Conservation (phyloP, 345 rosid genomes). For the Lepidium didymum region DNA sequence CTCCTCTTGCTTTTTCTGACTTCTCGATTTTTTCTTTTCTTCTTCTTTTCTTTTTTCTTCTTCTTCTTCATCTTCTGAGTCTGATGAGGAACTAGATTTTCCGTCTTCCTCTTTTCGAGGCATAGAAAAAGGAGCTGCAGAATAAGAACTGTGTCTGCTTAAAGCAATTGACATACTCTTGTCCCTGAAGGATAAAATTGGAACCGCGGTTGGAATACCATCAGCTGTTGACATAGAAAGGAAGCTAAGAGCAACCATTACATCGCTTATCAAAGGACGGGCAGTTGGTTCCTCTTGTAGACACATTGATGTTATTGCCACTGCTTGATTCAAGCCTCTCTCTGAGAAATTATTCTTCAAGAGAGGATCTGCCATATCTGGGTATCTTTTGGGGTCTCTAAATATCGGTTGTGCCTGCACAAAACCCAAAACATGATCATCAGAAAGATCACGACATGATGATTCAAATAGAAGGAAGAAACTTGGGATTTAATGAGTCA, state of each 20-base stretch:
- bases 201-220: slow-evolving; percentile 18
- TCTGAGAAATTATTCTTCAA: slow-evolving; percentile 47
- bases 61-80: slow-evolving; percentile 1
- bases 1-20: background rate
- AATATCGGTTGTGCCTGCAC: slow-evolving; percentile 66
- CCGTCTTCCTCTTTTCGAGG: slow-evolving; percentile 18
- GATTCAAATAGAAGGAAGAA: background rate
- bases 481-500: background rate
- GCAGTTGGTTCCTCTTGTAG: slow-evolving; percentile 67
- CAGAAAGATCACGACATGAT: background rate
- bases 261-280: slow-evolving; percentile 77
- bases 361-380: slow-evolving; percentile 72
- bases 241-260: slow-evolving; percentile 61
- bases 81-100: slow-evolving; percentile 11
- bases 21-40: background rate
- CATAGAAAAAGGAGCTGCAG: slow-evolving; percentile 9
- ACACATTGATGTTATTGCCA: slow-evolving; percentile 88
- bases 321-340: slow-evolving; percentile 71
- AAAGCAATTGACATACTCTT: slow-evolving; percentile 31
- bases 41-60: background rate
- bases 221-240: slow-evolving; percentile 40
- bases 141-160: slow-evolving; percentile 29
- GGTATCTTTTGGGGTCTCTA: slow-evolving; percentile 58
- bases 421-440: background rate
- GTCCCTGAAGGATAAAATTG: slow-evolving; percentile 25